Evolutionary conservation across 345 rosid species (phyloP), one percentile per base, ranked within the genome.

Genomic region (Euphorbia tirucalli): DNA sequence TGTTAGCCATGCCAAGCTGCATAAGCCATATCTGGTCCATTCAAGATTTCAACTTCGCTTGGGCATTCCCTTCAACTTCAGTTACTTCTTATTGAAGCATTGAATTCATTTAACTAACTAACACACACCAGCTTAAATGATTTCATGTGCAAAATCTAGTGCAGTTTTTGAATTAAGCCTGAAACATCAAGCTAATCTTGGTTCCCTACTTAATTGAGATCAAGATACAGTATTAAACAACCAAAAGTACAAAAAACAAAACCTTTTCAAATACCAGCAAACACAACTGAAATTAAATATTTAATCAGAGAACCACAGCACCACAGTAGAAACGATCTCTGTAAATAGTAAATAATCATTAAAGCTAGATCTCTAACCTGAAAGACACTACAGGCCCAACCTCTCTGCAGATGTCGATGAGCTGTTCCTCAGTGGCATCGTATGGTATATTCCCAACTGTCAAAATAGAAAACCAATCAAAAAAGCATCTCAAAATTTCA

Each of bases 401-500:
- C 80, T 95, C 99, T 72, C 93, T 86, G 78, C 97, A 92, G 74
- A 95, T 90, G 67, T 95, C 98, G 71, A 88, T 89, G n/a, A 95
- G 93, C 79, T 95, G 97, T 73, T 95, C 98, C 81, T 95, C 99
- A 9, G 99, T 90, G 22, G 92, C 96, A 82, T 92, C 99, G 83
- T 92, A 95, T 4, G 99, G 99, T 81, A 95, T 95, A 74, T 95
- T 95, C 75, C 99, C 99, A 84, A 95, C 99, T 95, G 88, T 55
- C 69, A 74, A 16, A 49, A 59, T 48, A 57, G 27, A 61, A 70
- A 61, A 11, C 61, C 22, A 55, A 4, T 39, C 67, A 68, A 21
- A 69, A 32, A 35, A 13, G 49, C 60, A 1, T 14, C 39, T 73
- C 57, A 11, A 44, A 67, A 30, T 32, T 24, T 19, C 11, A 22